Conservation (phyloP, 2,329 filamentous ascomycete species). For the Lecanoromycetidae sp. region DNA sequence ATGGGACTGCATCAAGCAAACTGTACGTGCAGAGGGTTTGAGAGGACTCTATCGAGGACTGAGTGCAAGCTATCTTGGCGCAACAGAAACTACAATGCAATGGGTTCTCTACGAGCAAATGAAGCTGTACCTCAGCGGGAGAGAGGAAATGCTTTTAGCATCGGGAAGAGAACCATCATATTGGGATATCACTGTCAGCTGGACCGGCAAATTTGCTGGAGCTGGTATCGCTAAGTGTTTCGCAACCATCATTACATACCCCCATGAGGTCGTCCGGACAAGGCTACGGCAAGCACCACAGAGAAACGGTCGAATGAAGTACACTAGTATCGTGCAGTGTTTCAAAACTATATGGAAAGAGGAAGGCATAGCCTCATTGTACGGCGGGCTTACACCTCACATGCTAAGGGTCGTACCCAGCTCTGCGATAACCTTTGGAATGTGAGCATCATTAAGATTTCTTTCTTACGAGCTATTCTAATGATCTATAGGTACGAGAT, state of each 20-base stretch:
- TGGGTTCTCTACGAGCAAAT: slow-evolving; percentile 92
- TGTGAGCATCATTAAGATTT: slow-evolving; percentile 36
- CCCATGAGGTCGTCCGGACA: slow-evolving; percentile 82
- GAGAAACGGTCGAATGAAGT: slow-evolving; percentile 61
- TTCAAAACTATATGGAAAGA: slow-evolving; percentile 80
- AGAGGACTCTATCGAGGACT: slow-evolving; percentile 78
- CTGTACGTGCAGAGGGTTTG: slow-evolving; percentile 67
- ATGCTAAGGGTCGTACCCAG: slow-evolving; percentile 83
- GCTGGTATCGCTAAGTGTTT: slow-evolving; percentile 78
- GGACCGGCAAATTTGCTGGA: slow-evolving; percentile 65
- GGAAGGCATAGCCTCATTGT: slow-evolving; percentile 74
- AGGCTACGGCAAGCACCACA: slow-evolving; percentile 74
- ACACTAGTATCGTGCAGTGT: slow-evolving; percentile 78
- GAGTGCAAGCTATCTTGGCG: slow-evolving; percentile 81
- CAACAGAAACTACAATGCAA: slow-evolving; percentile 79
- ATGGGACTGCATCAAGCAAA: slow-evolving; percentile 74
- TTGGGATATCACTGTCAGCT: slow-evolving; percentile 65
- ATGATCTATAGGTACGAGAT: slow-evolving; percentile 24
- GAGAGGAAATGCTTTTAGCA: slow-evolving; percentile 45
- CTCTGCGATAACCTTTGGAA: slow-evolving; percentile 93
- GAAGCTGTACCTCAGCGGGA: slow-evolving; percentile 57
- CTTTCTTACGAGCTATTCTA: slow-evolving; percentile 24
- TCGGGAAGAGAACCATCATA: slow-evolving; percentile 50
- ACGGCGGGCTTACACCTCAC: slow-evolving; percentile 84
- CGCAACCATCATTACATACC: slow-evolving; percentile 75